These are phyloP conservation scores for Brasilioporus rufonigricans DNA, from an alignment of 768 basidiomycete species.

Conservation along the genomic window DNA sequence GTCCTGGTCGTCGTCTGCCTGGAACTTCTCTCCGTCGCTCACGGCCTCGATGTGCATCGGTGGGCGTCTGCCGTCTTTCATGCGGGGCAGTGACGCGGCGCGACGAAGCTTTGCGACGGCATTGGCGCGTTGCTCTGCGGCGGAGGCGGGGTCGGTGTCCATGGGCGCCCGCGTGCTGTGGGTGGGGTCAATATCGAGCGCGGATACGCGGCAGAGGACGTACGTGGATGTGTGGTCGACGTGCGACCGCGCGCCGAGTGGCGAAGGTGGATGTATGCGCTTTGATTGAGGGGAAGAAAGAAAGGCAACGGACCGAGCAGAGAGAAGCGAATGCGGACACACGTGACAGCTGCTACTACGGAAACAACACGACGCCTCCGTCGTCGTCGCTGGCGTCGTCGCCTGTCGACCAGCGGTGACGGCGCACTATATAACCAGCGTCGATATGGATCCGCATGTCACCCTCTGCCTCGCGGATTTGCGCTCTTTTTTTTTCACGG, in stretches of 20 bases:
- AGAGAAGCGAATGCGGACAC: conserved; percentile 11
- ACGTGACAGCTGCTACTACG: conserved; percentile 11
- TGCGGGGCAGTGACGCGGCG: conserved; percentile 86
- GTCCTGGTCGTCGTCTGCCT: conserved; percentile 35
- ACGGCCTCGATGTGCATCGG: conserved; percentile 83
- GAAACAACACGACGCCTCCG: background rate
- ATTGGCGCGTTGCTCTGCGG: conserved; percentile 79
- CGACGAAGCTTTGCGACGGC: conserved; percentile 90
- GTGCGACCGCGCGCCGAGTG: conserved; percentile 6
- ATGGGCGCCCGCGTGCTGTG: conserved; percentile 20
- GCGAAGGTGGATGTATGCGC: conserved; percentile 13
- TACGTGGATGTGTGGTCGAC: conserved; percentile 4
- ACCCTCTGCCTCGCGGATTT: conserved; percentile 27
- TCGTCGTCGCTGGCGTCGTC: conserved; percentile 1
- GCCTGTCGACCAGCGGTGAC: background rate
- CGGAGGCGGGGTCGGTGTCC: conserved; percentile 39
- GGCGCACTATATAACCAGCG: conserved; percentile 13
- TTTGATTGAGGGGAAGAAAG: background rate
- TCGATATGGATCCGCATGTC: conserved; percentile 26
- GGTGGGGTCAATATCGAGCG: background rate
- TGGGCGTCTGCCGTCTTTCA: conserved; percentile 87
- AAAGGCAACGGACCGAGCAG: conserved; percentile 5
- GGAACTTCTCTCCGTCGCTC: conserved; percentile 73
- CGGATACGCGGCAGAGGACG: background rate
- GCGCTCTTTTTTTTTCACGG: conserved; percentile 12